These are phyloP conservation scores for Geoglossum cookeanum DNA, from an alignment of 2,329 filamentous ascomycete genomes.

Conservation along the genomic window DNA sequence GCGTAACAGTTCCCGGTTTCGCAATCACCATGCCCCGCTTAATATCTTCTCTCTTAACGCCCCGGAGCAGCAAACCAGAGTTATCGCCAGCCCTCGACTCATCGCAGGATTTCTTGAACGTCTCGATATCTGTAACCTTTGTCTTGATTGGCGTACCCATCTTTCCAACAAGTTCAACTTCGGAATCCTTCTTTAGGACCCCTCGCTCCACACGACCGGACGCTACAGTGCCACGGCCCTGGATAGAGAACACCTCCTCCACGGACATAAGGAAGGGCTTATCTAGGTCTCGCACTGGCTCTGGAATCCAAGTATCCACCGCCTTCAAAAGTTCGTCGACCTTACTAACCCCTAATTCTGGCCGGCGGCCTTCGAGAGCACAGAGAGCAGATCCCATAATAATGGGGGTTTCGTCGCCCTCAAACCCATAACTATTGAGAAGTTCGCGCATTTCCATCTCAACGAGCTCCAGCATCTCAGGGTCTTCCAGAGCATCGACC, in stretches of 20 bases:
- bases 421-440: conserved; percentile 79
- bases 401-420: conserved; percentile 94
- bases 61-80: conserved; percentile 89
- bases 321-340: conserved; percentile 82
- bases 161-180: conserved; percentile 90
- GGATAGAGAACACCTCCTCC: conserved; percentile 43
- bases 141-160: conserved; percentile 71
- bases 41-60: conserved; percentile 89
- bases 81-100: conserved; percentile 94
- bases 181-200: conserved; percentile 76
- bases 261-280: conserved; percentile 99
- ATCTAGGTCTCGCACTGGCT: conserved; percentile 78
- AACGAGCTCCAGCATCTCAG: conserved; percentile 98
- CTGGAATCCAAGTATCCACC: conserved; percentile 93
- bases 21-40: conserved; percentile 86
- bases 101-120: conserved; percentile 98
- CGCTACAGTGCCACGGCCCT: conserved; percentile 84
- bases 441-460: conserved; percentile 99
- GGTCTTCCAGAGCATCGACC: conserved; percentile 90
- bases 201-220: conserved; percentile 97
- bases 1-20: conserved; percentile 65
- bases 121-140: conserved; percentile 99
- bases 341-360: conserved; percentile 71
- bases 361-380: conserved; percentile 69
- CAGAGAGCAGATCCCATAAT: conserved; percentile 93